A percentile compares a stretch with the other conserved stretches of the same genome.
Evolutionary conservation across 371 early-diverging fungal species (phyloP).

Genomic region (Syncephalastrum monosporum): DNA sequence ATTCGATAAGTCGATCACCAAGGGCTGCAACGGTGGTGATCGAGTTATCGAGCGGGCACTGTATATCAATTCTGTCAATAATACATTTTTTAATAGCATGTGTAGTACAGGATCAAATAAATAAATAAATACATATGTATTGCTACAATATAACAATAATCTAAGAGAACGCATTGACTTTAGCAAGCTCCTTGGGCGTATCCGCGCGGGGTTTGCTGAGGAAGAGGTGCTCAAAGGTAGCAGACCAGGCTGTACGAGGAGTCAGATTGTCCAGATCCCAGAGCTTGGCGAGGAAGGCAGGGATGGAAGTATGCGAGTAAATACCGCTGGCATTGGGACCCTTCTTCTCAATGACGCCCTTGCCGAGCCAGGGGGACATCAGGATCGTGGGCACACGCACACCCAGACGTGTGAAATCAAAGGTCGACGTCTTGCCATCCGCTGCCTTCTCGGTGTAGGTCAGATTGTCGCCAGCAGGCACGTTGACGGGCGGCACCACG

Average conservation of each 20-base stretch:
- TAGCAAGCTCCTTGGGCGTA: conserved; percentile 8
- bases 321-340: conserved; percentile 9
- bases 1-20: too few species aligned
- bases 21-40: too few species aligned
- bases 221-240: conserved; percentile 18
- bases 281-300: conserved; percentile 30
- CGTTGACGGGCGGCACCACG: conserved; percentile 10
- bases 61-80: too few species aligned
- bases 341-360: conserved; percentile 20
- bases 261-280: conserved; percentile 31
- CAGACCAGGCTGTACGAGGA: conserved; percentile 34
- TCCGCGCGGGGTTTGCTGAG: conserved; percentile 3
- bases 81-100: too few species aligned
- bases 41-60: too few species aligned
- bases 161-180: not conserved
- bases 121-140: too few species aligned
- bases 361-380: conserved; percentile 35
- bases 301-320: conserved; percentile 36
- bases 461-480: conserved; percentile 12
- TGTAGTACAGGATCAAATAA: too few species aligned
- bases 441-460: conserved; percentile 15
- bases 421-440: conserved; percentile 5
- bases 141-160: too few species aligned
- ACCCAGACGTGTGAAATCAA: conserved; percentile 32
- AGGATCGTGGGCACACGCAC: conserved; percentile 47